These are phyloP conservation scores for Gracilaria domingensis DNA, from an alignment of 23 red algal species.

Conservation along the genomic window DNA sequence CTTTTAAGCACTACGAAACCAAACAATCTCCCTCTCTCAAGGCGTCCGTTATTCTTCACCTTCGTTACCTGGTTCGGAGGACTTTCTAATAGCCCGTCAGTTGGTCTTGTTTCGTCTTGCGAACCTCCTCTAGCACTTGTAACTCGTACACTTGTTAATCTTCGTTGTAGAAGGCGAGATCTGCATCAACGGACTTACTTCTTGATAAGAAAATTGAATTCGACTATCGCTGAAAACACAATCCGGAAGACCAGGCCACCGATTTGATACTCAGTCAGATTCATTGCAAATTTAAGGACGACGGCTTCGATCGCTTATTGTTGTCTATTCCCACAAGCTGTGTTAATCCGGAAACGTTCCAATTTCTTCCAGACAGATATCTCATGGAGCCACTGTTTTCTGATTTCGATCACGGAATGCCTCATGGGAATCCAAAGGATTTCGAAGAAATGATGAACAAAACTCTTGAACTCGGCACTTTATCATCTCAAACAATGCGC, in stretches of 20 bases:
- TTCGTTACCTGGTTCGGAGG: background rate
- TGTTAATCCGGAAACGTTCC: background rate
- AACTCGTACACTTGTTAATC: background rate
- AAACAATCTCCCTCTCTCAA: background rate
- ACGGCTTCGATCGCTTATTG: background rate
- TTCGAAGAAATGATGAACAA: slow-evolving; percentile 30
- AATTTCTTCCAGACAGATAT: background rate
- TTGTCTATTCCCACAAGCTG: background rate
- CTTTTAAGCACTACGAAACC: background rate
- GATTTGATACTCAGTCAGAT: background rate
- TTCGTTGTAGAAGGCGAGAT: background rate
- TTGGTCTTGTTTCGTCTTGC: background rate
- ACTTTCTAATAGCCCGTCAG: background rate
- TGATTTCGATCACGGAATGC: background rate
- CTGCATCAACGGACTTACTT: too few relatives aligned
- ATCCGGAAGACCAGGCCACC: background rate
- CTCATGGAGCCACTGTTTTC: slow-evolving; percentile 17
- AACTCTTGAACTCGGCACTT: slow-evolving; percentile 8
- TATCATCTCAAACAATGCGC: background rate
- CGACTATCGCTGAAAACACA: background rate
- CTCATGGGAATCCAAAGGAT: background rate
- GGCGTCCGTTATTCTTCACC: background rate
- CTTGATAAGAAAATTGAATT: background rate
- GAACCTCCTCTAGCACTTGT: background rate
- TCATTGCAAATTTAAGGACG: background rate